Evolutionary conservation across 257 asterid species (phyloP).

Genomic region (Fraxinus cuspidata): DNA sequence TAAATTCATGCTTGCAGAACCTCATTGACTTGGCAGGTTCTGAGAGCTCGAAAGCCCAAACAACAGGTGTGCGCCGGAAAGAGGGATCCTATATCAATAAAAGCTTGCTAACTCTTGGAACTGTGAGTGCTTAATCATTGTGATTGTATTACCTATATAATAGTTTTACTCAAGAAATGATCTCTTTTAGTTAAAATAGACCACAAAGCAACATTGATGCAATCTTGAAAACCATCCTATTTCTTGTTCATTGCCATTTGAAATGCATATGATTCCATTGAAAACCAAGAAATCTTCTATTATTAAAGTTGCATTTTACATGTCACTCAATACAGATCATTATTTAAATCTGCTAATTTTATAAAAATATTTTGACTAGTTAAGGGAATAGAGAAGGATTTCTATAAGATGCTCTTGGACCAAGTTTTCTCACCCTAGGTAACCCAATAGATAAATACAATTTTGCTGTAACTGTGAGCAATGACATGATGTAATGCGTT

Average conservation of each 20-base stretch:
- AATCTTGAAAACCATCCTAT: not conserved
- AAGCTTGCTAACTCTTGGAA: slow-evolving; percentile 98
- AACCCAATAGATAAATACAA: not conserved
- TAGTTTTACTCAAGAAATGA: slow-evolving; percentile 27
- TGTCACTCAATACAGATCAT: not conserved
- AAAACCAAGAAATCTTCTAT: not conserved
- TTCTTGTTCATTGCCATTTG: not conserved
- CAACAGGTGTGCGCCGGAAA: slow-evolving; percentile 89
- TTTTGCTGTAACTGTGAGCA: not conserved
- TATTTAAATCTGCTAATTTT: not conserved
- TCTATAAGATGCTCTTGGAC: not conserved
- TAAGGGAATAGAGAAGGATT: not conserved
- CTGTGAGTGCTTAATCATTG: slow-evolving; percentile 70
- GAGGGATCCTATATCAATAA: slow-evolving; percentile 97
- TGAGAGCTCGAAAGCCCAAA: slow-evolving; percentile 95
- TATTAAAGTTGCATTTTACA: not conserved
- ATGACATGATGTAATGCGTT: not conserved
- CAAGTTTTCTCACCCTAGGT: not conserved
- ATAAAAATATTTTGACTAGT: not conserved
- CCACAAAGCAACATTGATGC: not conserved
- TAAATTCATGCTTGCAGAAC: slow-evolving; percentile 65
- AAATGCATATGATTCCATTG: not conserved
- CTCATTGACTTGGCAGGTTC: slow-evolving; percentile 99
- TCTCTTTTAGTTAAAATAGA: slow-evolving; percentile 1
- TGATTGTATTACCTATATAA: slow-evolving; percentile 36